phyloP scores from a whole-genome alignment of 257 asterid genomes.

The Linderniella brevidens region DNA sequence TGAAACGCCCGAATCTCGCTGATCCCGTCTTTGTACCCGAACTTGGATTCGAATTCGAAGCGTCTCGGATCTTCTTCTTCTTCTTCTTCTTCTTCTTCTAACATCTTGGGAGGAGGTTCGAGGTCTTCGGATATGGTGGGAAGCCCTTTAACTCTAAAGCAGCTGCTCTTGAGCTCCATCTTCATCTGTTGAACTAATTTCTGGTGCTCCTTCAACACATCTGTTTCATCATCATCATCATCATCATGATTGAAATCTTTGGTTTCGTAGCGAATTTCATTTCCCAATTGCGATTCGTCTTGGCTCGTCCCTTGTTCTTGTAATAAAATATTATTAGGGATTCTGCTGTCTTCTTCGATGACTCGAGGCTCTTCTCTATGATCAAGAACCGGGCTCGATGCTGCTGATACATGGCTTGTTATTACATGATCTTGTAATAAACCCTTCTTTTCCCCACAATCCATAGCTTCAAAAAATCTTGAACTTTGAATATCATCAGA shows the following conservation, averaged over 20 bases:
- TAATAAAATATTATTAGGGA: constrained; percentile 25
- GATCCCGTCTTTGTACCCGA: constrained; percentile 51
- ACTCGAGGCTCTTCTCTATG: too few species aligned
- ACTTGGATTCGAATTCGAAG: constrained; percentile 35
- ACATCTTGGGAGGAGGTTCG: constrained; percentile 40
- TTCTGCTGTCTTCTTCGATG: too few species aligned
- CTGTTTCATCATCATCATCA: constrained; percentile 40
- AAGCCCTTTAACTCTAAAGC: constrained; percentile 32
- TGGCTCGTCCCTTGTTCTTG: neutral
- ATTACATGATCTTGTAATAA: too few species aligned
- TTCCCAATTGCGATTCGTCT: too few species aligned
- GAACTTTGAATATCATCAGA: too few species aligned
- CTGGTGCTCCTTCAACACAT: constrained; percentile 51
- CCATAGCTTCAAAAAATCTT: too few species aligned
- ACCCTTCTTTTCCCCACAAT: too few species aligned
- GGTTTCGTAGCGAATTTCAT: constrained; percentile 16
- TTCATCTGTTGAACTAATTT: constrained; percentile 67
- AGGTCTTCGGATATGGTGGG: constrained; percentile 82
- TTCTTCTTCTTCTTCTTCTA: too few species aligned
- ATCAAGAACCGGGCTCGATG: too few species aligned
- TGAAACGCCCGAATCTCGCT: constrained; percentile 55
- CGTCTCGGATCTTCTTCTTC: constrained; percentile 67
- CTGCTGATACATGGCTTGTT: too few species aligned
- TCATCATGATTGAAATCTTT: constrained; percentile 27
- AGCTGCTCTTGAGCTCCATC: constrained; percentile 50